Conservation (phyloP, 1,139 yeast species). For the Suhomyces bolitotheri region DNA sequence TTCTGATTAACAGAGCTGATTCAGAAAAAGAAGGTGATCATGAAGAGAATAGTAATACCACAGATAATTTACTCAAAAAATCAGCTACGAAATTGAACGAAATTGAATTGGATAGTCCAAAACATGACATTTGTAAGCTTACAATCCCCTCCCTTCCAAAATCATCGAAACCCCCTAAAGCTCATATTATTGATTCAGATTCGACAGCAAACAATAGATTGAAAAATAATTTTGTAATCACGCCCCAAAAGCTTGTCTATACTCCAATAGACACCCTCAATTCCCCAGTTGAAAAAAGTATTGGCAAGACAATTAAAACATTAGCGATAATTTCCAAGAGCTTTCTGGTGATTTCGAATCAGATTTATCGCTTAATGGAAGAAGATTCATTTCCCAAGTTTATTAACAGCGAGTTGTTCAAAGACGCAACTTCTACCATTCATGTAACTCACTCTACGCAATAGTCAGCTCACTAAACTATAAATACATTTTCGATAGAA, state of each 20-base stretch:
- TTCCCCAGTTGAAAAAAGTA: constrained; percentile 2
- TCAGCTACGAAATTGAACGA: background rate
- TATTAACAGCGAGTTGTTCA: constrained; percentile 33
- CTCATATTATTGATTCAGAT: background rate
- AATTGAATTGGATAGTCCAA: background rate
- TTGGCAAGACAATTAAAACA: constrained; percentile 27
- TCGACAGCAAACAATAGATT: background rate
- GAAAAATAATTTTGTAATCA: background rate
- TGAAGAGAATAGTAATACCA: too few relatives aligned
- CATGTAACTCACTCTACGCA: too few relatives aligned
- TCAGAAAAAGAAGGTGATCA: too few relatives aligned
- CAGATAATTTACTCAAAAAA: too few relatives aligned
- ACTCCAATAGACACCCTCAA: constrained; percentile 1
- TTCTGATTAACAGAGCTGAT: constrained; percentile 9
- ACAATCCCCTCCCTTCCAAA: background rate
- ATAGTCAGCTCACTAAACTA: constrained; percentile 6
- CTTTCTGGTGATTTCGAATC: constrained; percentile 44
- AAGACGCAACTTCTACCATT: constrained; percentile 17
- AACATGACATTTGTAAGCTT: background rate
- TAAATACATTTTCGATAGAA: constrained; percentile 11
- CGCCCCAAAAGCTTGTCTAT: background rate
- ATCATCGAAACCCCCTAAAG: background rate
- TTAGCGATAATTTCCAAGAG: constrained; percentile 37
- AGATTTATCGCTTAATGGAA: constrained; percentile 63
- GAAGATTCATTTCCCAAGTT: constrained; percentile 76